Conservation (phyloP, 2,329 filamentous ascomycete species). For the Pseudocercospora macadamiae region DNA sequence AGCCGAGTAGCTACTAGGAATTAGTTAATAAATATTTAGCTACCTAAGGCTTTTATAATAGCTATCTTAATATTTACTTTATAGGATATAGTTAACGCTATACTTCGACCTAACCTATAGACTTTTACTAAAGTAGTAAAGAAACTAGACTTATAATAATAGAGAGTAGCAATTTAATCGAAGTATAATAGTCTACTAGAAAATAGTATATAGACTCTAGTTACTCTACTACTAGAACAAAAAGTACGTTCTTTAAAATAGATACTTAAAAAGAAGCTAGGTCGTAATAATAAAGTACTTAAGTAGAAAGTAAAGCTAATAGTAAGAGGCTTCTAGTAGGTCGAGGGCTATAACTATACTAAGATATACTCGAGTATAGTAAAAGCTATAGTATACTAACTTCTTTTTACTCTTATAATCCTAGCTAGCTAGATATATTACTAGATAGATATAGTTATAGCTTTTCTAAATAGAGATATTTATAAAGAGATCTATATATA, state of each 20-base stretch:
- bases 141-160: not conserved
- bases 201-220: not conserved
- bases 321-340: not conserved
- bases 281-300: not conserved
- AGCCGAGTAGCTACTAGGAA: no score
- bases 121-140: not conserved
- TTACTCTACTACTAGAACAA: not conserved
- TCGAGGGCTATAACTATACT: not conserved
- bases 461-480: not conserved
- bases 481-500: not conserved
- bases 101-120: not conserved
- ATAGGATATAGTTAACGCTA: not conserved
- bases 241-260: not conserved
- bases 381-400: not conserved
- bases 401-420: not conserved
- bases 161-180: not conserved
- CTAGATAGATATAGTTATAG: slow-evolving; percentile 5
- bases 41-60: not conserved
- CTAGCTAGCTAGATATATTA: not conserved
- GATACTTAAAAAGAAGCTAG: not conserved
- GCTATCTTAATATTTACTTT: not conserved
- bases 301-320: not conserved
- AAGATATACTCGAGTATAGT: not conserved
- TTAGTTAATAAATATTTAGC: not conserved
- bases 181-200: not conserved